A percentile compares a stretch with the other conserved stretches of the same genome.
phyloP scores from a whole-genome alignment of 148 eudicot genomes.

The Dysphania ambrosioides region DNA sequence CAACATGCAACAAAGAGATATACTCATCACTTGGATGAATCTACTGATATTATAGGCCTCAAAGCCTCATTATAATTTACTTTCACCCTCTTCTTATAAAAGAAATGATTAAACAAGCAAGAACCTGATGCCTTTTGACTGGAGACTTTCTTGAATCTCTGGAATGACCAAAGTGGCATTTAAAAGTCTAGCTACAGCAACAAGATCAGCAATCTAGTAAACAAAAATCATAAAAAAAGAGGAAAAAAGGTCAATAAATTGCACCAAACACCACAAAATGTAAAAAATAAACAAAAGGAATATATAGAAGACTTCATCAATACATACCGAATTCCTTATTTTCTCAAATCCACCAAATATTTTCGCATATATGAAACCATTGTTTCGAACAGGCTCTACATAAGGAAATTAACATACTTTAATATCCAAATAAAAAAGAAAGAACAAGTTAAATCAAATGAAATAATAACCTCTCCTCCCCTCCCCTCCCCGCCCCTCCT shows the following conservation, averaged over 20 bases:
- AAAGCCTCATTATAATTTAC: too few species aligned
- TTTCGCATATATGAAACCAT: conserved; percentile 91
- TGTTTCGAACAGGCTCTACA: conserved; percentile 67
- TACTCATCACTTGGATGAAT: conserved; percentile 19
- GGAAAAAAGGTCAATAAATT: background rate
- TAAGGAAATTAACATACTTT: conserved; percentile 16
- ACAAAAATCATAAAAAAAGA: conserved; percentile 17
- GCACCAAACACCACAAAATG: conserved; percentile 4
- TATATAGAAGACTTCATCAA: conserved; percentile 17
- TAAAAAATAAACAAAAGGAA: background rate
- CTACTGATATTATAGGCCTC: conserved; percentile 3
- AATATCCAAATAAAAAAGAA: conserved; percentile 11
- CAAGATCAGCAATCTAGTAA: conserved; percentile 91
- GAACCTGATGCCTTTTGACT: conserved; percentile 83
- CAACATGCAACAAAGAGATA: conserved; percentile 20
- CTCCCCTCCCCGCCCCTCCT: background rate
- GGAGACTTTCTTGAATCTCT: conserved; percentile 81
- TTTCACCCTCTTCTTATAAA: conserved; percentile 1
- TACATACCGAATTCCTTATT: conserved; percentile 69
- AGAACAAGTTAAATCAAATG: background rate
- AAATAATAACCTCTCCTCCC: background rate
- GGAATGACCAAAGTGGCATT: conserved; percentile 97
- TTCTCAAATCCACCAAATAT: conserved; percentile 89
- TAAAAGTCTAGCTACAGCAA: conserved; percentile 74
- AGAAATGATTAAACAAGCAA: conserved; percentile 15